Conservation (phyloP, 305 asterid genomes). For the Fraxinus platypoda region DNA sequence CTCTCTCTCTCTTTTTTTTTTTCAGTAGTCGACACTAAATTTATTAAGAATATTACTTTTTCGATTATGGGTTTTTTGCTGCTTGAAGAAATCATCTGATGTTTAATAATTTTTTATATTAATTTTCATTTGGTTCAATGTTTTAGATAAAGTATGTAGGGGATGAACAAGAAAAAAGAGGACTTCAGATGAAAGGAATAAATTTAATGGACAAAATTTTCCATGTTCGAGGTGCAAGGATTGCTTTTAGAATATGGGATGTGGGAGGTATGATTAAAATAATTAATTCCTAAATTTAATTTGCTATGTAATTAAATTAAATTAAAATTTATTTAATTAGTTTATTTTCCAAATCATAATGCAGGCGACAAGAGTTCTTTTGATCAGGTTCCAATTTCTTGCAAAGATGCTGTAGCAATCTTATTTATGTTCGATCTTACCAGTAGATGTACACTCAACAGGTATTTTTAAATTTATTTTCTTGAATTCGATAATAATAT, state of each 20-base stretch:
- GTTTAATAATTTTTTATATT: not conserved
- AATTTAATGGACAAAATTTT: constrained; percentile 74
- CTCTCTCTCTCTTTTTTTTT: no score
- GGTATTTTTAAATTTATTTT: constrained; percentile 22
- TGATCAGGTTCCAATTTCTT: constrained; percentile 81
- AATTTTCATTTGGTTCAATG: not conserved
- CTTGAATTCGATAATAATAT: not conserved
- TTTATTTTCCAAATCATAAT: constrained; percentile 9
- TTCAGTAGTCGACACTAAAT: not conserved
- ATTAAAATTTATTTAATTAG: no score
- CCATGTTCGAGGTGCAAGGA: constrained; percentile 63
- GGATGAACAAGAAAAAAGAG: constrained; percentile 58
- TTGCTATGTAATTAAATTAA: not conserved
- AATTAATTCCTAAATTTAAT: not conserved
- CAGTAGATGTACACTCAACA: constrained; percentile 59
- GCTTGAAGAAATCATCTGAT: no score
- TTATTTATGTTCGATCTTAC: constrained; percentile 89
- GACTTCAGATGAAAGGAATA: constrained; percentile 72
- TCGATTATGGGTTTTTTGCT: not conserved
- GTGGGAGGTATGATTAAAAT: constrained; percentile 58
- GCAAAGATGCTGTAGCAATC: constrained; percentile 86
- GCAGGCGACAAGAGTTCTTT: constrained; percentile 62
- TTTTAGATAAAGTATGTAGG: constrained; percentile 75
- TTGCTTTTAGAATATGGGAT: constrained; percentile 84
- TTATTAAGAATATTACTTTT: not conserved